Percentiles rank a stretch among this genome's conserved stretches.
Evolutionary conservation across 2,329 filamentous ascomycete genomes (phyloP).

Genomic region (Tolypocladium tropicale): DNA sequence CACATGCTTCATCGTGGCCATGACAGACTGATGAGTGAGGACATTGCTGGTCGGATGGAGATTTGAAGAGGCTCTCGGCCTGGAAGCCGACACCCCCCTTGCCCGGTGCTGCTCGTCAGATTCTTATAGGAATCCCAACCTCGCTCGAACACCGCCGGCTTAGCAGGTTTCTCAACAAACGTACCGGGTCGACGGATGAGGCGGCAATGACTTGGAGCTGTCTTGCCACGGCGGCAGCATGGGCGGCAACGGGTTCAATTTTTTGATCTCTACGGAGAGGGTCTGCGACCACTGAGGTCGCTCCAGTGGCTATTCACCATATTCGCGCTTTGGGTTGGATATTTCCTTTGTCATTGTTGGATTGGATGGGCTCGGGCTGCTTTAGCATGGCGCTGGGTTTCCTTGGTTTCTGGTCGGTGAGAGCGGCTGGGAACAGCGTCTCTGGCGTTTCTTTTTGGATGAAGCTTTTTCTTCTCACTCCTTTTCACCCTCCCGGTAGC

Average conservation of each 20-base stretch:
- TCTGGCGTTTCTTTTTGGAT: slow-evolving; percentile 6
- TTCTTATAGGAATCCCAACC: not conserved
- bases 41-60: slow-evolving; percentile 53
- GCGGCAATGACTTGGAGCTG: not conserved
- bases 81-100: too few relatives aligned
- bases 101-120: not conserved
- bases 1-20: slow-evolving; percentile 29
- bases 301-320: not conserved
- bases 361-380: slow-evolving; percentile 7
- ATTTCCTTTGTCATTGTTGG: slow-evolving; percentile 4
- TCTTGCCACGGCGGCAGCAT: not conserved
- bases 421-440: slow-evolving; percentile 22
- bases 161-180: not conserved
- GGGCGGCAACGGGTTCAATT: not conserved
- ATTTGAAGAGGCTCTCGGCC: slow-evolving; percentile 31
- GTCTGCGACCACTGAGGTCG: not conserved
- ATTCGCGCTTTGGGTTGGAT: not conserved
- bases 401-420: slow-evolving; percentile 24
- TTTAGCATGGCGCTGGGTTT: slow-evolving; percentile 17
- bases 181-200: not conserved
- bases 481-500: not conserved
- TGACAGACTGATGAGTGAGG: slow-evolving; percentile 50
- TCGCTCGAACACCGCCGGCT: not conserved
- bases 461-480: not conserved
- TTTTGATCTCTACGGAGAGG: too few relatives aligned